Evolutionary conservation across 768 basidiomycete genomes (phyloP).

Genomic region (Tulasnella sp.): DNA sequence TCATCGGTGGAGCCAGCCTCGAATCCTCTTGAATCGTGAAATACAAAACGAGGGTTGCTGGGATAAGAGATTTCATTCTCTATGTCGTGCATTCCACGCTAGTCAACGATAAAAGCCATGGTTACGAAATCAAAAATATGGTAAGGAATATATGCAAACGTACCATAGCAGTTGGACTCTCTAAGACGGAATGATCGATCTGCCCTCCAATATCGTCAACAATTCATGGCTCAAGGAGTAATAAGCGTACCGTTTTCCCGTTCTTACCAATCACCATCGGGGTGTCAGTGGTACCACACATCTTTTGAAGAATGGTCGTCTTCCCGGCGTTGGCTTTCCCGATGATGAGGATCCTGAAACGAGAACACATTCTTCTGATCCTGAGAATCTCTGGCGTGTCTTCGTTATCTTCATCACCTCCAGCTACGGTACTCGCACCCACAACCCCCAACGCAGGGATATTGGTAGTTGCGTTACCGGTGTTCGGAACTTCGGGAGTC

Average conservation of each 20-base stretch:
- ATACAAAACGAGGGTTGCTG: background rate
- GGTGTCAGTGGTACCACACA: slow-evolving; percentile 28
- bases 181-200: background rate
- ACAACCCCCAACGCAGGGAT: too few relatives aligned
- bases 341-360: slow-evolving; percentile 32
- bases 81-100: background rate
- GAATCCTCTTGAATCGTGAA: background rate
- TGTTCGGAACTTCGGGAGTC: too few relatives aligned
- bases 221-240: background rate
- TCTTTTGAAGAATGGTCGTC: slow-evolving; percentile 30
- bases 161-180: too few relatives aligned
- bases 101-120: background rate
- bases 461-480: too few relatives aligned
- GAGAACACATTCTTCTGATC: too few relatives aligned
- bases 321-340: slow-evolving; percentile 33
- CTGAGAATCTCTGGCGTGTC: slow-evolving; percentile 11
- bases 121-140: too few relatives aligned
- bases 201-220: background rate
- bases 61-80: background rate
- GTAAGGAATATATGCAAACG: too few relatives aligned
- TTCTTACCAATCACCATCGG: slow-evolving; percentile 23
- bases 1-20: background rate
- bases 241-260: slow-evolving; percentile 20
- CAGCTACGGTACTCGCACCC: too few relatives aligned
- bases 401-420: too few relatives aligned